These are phyloP conservation scores for Blepharisma japonicum DNA, from an alignment of 73 alveolate species.

Conservation along the genomic window DNA sequence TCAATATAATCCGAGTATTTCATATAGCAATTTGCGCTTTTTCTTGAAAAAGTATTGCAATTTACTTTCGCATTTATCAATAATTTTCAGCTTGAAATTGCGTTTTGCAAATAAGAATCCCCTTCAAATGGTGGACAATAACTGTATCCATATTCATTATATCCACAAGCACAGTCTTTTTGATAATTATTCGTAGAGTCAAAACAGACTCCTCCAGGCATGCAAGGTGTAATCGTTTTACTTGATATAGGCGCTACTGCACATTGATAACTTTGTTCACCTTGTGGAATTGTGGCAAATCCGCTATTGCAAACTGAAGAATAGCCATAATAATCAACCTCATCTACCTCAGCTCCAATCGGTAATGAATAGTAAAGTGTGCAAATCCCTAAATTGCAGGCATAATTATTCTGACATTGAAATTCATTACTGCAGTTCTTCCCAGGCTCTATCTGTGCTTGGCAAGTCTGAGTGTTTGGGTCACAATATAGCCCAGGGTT, in stretches of 20 bases:
- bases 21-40: neutral
- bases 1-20: neutral
- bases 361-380: neutral
- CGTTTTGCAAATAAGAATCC: slow-evolving; percentile 10
- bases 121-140: slow-evolving; percentile 6
- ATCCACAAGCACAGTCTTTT: slow-evolving; percentile 8
- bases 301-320: no score
- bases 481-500: slow-evolving; percentile 12
- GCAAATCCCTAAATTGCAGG: slow-evolving; percentile 7
- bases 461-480: neutral
- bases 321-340: neutral
- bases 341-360: neutral
- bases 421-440: neutral
- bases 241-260: neutral
- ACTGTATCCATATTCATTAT: neutral
- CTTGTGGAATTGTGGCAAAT: neutral
- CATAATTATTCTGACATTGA: neutral
- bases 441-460: neutral
- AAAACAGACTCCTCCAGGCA: neutral
- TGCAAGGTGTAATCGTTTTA: neutral
- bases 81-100: neutral
- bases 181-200: neutral
- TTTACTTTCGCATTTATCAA: neutral
- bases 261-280: neutral
- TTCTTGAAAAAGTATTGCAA: neutral